A percentile compares a stretch with the other conserved stretches of the same genome.
These are phyloP conservation scores for Stagonosporopsis rhizophila DNA, from an alignment of 2,329 filamentous ascomycete genomes.

Conservation along the genomic window DNA sequence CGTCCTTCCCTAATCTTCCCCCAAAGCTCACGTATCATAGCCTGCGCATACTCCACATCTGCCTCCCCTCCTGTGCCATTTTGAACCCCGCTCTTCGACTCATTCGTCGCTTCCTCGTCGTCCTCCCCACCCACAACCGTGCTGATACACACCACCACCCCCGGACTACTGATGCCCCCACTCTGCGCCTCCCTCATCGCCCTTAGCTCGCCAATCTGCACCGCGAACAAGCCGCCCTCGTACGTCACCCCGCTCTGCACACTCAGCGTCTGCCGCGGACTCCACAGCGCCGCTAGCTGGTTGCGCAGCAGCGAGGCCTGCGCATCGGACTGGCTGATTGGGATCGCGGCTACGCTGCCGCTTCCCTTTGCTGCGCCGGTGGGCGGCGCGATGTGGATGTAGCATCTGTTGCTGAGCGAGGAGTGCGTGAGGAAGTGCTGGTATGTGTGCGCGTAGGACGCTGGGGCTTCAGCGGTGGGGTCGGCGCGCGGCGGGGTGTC, in stretches of 20 bases:
- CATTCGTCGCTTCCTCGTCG: not conserved
- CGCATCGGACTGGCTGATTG: conserved; percentile 31
- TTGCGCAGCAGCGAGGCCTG: conserved; percentile 27
- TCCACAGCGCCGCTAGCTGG: conserved; percentile 39
- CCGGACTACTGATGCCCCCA: conserved; percentile 29
- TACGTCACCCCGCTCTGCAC: conserved; percentile 34
- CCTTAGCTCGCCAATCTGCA: conserved; percentile 41
- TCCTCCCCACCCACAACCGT: conserved; percentile 19
- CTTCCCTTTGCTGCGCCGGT: conserved; percentile 3
- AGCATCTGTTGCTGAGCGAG: conserved; percentile 31
- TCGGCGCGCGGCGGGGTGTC: conserved; percentile 32
- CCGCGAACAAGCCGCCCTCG: conserved; percentile 29
- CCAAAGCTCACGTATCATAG: conserved; percentile 38
- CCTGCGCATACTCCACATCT: conserved; percentile 35
- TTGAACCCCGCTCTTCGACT: not conserved
- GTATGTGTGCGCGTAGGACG: conserved; percentile 32
- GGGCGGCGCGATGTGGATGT: conserved; percentile 34
- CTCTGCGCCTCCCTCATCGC: conserved; percentile 30
- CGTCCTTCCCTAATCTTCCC: conserved; percentile 26
- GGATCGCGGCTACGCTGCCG: conserved; percentile 34
- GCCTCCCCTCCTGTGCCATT: conserved; percentile 7
- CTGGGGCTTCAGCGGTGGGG: conserved; percentile 17
- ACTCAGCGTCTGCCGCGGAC: conserved; percentile 30
- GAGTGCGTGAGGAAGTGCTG: conserved; percentile 42
- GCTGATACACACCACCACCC: conserved; percentile 40